Evolutionary conservation across 176 grass and related monocot species (phyloP), one percentile per base, ranked within the genome.

Genomic region (Poa pratensis): DNA sequence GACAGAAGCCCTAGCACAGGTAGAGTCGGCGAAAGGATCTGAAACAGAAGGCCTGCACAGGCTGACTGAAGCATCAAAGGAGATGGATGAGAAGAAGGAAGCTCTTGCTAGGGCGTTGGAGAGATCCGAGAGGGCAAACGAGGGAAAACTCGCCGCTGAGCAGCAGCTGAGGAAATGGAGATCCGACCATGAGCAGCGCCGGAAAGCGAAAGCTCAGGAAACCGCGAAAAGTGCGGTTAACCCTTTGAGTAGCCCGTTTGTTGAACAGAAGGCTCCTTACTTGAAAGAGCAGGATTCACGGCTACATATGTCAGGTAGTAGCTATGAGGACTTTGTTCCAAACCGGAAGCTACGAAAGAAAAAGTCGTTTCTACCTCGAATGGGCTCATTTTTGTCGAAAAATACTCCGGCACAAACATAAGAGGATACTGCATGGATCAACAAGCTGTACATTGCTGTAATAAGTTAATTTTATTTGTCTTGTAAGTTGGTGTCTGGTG

Each of bases 111-210:
- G 49, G 53, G 91, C 93, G 12, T 45, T 90, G 51, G 91, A 93
- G 75, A 92, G 83, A 69, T 85, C 87, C 9, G 88, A 90, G 80
- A 90, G 61, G 61, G 93, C 96, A 52, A 92, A 94, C 63, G 77
- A 94, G 77, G 96, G 93, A 52, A 98, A 98, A 78, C 62, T 98
- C 27, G 91, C 86, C 16, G 91, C 77, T 0, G 96, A 98, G 76
- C 93, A 95, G 77, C 89, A 92, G 52, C 48, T 98, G 85, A 92
- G 96, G 89, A 98, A 98, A 88, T 98, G 96, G 96, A 98, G 96
- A 75, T 91, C 93, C 62, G 96, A 95, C 1, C 86, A 94, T 52
- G 93, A 98, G 78, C 93, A 89, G 28, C 81, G 87, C 9, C 86
- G 96, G 26, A 91, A 70, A 83, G 80, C 89, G 26, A 91, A 70